Conservation (phyloP, 2,329 filamentous ascomycete species). For the Metarhizium anisopliae region DNA sequence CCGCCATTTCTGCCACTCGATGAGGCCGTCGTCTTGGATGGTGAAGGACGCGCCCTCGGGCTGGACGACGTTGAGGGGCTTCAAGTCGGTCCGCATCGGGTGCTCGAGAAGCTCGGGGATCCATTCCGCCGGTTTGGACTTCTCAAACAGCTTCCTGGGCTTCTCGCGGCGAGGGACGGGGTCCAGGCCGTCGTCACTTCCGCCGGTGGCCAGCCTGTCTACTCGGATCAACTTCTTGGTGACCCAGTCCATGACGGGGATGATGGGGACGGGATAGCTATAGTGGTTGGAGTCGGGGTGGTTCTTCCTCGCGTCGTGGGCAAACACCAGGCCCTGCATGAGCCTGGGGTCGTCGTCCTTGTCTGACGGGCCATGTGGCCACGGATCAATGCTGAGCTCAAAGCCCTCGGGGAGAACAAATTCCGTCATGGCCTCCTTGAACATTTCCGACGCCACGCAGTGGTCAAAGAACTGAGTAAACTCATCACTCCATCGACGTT, state of each 20-base stretch:
- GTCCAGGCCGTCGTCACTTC: slow-evolving; percentile 34
- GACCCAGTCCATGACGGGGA: slow-evolving; percentile 48
- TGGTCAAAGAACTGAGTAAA: slow-evolving; percentile 30
- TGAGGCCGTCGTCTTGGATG: slow-evolving; percentile 37
- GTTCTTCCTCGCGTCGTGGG: slow-evolving; percentile 29
- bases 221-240: slow-evolving; percentile 47
- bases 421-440: slow-evolving; percentile 37
- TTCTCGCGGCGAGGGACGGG: slow-evolving; percentile 23
- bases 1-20: slow-evolving; percentile 59
- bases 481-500: slow-evolving; percentile 21
- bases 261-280: slow-evolving; percentile 49
- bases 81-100: slow-evolving; percentile 43
- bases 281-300: slow-evolving; percentile 54
- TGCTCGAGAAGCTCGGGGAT: slow-evolving; percentile 40
- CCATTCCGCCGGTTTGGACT: slow-evolving; percentile 33
- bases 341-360: slow-evolving; percentile 30
- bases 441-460: slow-evolving; percentile 33
- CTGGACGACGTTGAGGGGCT: slow-evolving; percentile 65
- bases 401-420: slow-evolving; percentile 37
- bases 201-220: slow-evolving; percentile 45
- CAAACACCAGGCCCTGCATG: slow-evolving; percentile 43
- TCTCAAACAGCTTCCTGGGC: slow-evolving; percentile 37
- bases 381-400: slow-evolving; percentile 40
- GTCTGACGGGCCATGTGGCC: slow-evolving; percentile 54
- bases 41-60: slow-evolving; percentile 59